Evolutionary conservation across 352 stramenopile species (phyloP), one percentile per base, ranked within the genome.

Genomic region (Globisporangium viniferum): DNA sequence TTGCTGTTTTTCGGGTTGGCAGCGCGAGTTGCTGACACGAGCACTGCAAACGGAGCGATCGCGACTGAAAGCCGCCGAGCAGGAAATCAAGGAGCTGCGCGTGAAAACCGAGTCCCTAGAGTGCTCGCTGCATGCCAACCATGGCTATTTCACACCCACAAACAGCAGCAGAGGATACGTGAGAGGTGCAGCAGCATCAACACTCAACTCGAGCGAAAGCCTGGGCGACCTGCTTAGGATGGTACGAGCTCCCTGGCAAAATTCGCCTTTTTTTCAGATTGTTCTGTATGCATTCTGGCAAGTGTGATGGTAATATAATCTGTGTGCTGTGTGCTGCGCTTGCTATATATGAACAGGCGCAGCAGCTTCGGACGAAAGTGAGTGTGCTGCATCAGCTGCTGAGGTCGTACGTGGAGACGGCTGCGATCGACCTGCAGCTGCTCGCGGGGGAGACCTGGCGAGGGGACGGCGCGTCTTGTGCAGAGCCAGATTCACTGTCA

Each of bases 341-440:
- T n/a, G 18, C 3, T 27, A 36, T 24, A 29, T 64, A 15, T 20
- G 51, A n/a, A 41, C 48, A 87, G 80, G 61, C 75, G 48, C 64
- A 59, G 3, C 67, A 74, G 58, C 73, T 86, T 18, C 72, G 72
- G 10, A 27, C 39, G 6, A 74, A 63, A 53, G 24, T 83, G 36
- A 22, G 49, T 4, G 70, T 73, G 27, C 68, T 88, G 4, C 75
- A 64, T 18, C 61, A 73, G 10, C 54, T 87, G 7, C 39, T 87
- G 31, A 59, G 72, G 22, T 60, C 64, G 5, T 88, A 77, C 62
- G 62, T 72, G 31, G 72, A 77, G 57, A 84, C 69, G 24, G 77
- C 72, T 48, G 51, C 31, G 20, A 62, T 86, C 41, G 68, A 88
- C 55, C 76, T 88, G 6, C 66, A 73, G n/a, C 55, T 73, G 35